These are phyloP conservation scores for Dactylellina parvicollis DNA, from an alignment of 2,329 filamentous ascomycete genomes.

Conservation along the genomic window DNA sequence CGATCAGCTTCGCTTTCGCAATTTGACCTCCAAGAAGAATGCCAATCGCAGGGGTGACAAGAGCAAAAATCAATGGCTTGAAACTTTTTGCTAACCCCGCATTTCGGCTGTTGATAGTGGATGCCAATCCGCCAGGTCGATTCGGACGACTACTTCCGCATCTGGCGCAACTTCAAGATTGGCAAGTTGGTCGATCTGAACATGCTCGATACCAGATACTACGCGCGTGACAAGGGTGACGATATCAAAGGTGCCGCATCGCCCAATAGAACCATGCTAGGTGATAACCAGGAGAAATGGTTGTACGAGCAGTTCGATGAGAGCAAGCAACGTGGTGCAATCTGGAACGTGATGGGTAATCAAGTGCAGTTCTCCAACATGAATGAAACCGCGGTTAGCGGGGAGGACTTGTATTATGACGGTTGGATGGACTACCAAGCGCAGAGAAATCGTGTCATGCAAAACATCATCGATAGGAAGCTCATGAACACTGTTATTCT, in stretches of 20 bases:
- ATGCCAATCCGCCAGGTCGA: slow-evolving; percentile 72
- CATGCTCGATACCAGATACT: slow-evolving; percentile 75
- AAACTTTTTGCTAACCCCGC: slow-evolving; percentile 65
- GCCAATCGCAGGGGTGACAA: not conserved
- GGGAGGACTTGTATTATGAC: slow-evolving; percentile 54
- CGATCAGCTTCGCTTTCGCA: not conserved
- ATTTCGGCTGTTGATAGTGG: slow-evolving; percentile 69
- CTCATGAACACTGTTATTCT: slow-evolving; percentile 54
- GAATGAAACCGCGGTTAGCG: slow-evolving; percentile 53
- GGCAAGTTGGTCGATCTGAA: slow-evolving; percentile 74
- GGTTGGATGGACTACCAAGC: slow-evolving; percentile 56
- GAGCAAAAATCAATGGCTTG: not conserved
- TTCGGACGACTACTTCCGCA: slow-evolving; percentile 74
- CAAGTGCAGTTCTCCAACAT: slow-evolving; percentile 74
- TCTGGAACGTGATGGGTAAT: slow-evolving; percentile 77
- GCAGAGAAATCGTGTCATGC: slow-evolving; percentile 53
- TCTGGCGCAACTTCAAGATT: slow-evolving; percentile 74
- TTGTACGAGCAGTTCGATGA: slow-evolving; percentile 71
- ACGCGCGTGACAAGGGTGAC: slow-evolving; percentile 73
- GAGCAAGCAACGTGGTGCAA: slow-evolving; percentile 73
- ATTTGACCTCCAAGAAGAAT: not conserved
- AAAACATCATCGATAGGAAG: slow-evolving; percentile 54
- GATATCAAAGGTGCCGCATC: slow-evolving; percentile 72
- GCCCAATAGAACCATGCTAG: slow-evolving; percentile 73
- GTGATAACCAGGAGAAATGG: slow-evolving; percentile 77